Percentiles rank a stretch among this genome's conserved stretches.
phyloP scores from a whole-genome alignment of 192 early-diverging fungal genomes.

The Coemansia sp. region DNA sequence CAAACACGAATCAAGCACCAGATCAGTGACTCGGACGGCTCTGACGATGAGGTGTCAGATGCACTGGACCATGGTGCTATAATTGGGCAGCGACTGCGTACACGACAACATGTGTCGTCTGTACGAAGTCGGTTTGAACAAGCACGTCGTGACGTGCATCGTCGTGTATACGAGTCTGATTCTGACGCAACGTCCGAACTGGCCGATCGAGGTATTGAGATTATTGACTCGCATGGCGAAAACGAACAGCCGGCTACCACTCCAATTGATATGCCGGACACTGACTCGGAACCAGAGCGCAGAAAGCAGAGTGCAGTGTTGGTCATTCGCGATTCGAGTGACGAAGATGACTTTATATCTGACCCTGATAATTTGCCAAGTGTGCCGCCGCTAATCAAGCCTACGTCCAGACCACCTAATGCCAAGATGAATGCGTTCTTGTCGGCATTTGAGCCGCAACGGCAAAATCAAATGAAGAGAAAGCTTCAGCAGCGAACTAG shows the following conservation, averaged over 20 bases:
- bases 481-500: neutral
- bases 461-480: constrained; percentile 20
- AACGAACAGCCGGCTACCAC: neutral
- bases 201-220: neutral
- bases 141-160: constrained; percentile 21
- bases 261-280: constrained; percentile 23
- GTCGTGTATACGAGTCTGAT: constrained; percentile 10
- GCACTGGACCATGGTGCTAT: constrained; percentile 21
- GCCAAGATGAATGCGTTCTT: constrained; percentile 13
- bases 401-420: neutral
- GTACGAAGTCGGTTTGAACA: constrained; percentile 25
- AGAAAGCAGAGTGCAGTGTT: constrained; percentile 12
- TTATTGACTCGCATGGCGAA: neutral
- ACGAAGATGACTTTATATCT: constrained; percentile 36
- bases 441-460: constrained; percentile 23
- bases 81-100: constrained; percentile 31
- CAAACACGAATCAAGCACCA: neutral
- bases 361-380: constrained; percentile 29
- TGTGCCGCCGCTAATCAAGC: neutral
- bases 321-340: constrained; percentile 43
- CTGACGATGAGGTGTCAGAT: constrained; percentile 18
- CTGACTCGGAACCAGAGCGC: constrained; percentile 34
- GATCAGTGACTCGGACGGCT: constrained; percentile 34
- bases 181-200: neutral
- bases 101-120: constrained; percentile 1